phyloP scores from a whole-genome alignment of 208 protist genomes.

The Leishmania martiniquensis region DNA sequence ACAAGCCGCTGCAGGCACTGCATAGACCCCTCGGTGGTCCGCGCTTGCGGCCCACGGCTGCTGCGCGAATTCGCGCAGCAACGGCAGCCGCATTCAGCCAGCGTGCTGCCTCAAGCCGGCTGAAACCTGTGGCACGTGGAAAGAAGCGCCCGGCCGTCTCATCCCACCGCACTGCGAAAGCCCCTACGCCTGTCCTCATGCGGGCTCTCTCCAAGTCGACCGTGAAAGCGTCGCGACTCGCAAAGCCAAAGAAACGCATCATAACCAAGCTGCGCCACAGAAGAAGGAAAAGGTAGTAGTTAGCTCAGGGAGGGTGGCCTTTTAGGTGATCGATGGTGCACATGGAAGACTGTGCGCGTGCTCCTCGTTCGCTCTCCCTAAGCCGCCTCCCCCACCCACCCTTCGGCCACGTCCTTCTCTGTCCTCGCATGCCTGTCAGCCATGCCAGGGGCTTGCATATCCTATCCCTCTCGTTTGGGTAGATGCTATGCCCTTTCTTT shows the following conservation, averaged over 20 bases:
- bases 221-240: neutral
- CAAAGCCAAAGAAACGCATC: slow-evolving; percentile 3
- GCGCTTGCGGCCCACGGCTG: slow-evolving; percentile 9
- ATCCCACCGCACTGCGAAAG: neutral
- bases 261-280: neutral
- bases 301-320: neutral
- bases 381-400: no score
- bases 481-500: no score
- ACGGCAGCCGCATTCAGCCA: neutral
- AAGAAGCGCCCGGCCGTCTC: neutral
- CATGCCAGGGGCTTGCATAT: neutral
- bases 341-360: neutral
- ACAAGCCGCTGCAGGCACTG: neutral
- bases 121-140: neutral
- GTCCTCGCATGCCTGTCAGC: neutral
- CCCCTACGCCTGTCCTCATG: neutral
- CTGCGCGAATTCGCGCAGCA: slow-evolving; percentile 2
- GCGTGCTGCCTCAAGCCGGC: neutral
- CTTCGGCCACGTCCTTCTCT: neutral
- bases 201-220: neutral
- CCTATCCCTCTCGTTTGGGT: neutral
- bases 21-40: neutral
- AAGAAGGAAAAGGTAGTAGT: neutral
- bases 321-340: neutral
- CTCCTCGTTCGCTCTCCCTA: neutral